These are phyloP conservation scores for Escovopsis sp. DNA, from an alignment of 2,329 filamentous ascomycete species.

Conservation along the genomic window DNA sequence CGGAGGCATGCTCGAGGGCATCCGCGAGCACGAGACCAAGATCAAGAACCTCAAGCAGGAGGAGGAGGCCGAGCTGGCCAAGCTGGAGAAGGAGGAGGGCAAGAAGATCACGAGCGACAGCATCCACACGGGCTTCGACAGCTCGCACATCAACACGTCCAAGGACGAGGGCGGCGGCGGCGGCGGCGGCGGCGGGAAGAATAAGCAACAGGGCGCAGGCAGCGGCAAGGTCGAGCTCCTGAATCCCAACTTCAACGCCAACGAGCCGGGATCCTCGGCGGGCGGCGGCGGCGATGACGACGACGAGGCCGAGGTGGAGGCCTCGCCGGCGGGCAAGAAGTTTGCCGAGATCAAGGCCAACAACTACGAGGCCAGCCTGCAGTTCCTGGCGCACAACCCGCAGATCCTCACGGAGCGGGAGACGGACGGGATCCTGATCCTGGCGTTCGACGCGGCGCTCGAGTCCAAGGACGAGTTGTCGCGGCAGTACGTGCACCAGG, in stretches of 20 bases:
- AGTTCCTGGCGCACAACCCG: conserved; percentile 68
- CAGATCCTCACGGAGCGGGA: conserved; percentile 70
- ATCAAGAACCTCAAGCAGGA: conserved; percentile 66
- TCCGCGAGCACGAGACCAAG: conserved; percentile 62
- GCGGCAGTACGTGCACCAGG: conserved; percentile 84
- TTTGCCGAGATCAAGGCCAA: conserved; percentile 67
- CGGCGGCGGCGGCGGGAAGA: too few species aligned
- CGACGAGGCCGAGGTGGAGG: conserved; percentile 61
- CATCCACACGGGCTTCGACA: conserved; percentile 81
- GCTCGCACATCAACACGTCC: conserved; percentile 61
- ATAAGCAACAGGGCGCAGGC: conserved; percentile 35
- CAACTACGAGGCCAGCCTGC: conserved; percentile 58
- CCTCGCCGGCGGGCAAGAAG: conserved; percentile 61
- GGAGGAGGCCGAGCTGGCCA: conserved; percentile 55
- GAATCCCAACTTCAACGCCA: conserved; percentile 44
- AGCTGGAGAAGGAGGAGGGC: conserved; percentile 71
- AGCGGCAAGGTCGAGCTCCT: conserved; percentile 51
- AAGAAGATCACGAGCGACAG: conserved; percentile 90
- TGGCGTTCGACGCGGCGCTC: conserved; percentile 81
- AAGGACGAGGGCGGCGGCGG: conserved; percentile 19
- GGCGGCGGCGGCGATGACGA: conserved; percentile 40
- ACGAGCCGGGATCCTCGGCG: background rate
- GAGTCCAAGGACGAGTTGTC: conserved; percentile 63
- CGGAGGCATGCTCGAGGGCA: conserved; percentile 61
- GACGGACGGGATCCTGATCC: conserved; percentile 77